Evolutionary conservation across 2,329 filamentous ascomycete genomes (phyloP).

Genomic region (Pseudogymnoascus sp.): DNA sequence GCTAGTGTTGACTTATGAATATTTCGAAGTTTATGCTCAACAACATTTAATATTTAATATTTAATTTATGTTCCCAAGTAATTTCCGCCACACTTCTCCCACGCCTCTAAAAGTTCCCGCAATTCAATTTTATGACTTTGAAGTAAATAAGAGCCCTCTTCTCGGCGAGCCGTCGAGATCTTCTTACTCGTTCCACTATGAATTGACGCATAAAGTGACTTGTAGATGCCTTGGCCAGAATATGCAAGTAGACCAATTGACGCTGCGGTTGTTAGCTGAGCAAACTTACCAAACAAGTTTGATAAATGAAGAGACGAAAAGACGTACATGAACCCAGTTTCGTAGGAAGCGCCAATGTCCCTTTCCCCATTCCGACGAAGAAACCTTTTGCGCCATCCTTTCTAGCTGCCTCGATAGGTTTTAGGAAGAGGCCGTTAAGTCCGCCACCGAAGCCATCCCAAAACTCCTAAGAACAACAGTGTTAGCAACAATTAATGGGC

Average conservation of each 20-base stretch:
- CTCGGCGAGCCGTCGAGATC: background rate
- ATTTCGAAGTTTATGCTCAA: background rate
- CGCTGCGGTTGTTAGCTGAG: conserved; percentile 29
- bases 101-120: background rate
- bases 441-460: conserved; percentile 13
- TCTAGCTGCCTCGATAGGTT: conserved; percentile 13
- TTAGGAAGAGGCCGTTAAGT: conserved; percentile 12
- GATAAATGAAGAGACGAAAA: too few relatives aligned
- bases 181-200: background rate
- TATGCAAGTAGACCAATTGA: conserved; percentile 17
- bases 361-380: conserved; percentile 14
- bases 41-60: background rate
- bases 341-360: conserved; percentile 9
- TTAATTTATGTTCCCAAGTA: background rate
- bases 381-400: conserved; percentile 13
- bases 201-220: conserved; percentile 3
- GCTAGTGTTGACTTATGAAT: too few relatives aligned
- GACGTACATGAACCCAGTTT: conserved; percentile 10
- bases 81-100: background rate
- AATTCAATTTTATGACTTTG: background rate
- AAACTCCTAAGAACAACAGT: background rate
- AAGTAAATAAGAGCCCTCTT: background rate
- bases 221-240: conserved; percentile 14
- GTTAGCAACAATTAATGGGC: background rate
- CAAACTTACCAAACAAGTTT: background rate